Conservation (phyloP, 164 flowering plant genomes). For the Paratinospora sagittata region DNA sequence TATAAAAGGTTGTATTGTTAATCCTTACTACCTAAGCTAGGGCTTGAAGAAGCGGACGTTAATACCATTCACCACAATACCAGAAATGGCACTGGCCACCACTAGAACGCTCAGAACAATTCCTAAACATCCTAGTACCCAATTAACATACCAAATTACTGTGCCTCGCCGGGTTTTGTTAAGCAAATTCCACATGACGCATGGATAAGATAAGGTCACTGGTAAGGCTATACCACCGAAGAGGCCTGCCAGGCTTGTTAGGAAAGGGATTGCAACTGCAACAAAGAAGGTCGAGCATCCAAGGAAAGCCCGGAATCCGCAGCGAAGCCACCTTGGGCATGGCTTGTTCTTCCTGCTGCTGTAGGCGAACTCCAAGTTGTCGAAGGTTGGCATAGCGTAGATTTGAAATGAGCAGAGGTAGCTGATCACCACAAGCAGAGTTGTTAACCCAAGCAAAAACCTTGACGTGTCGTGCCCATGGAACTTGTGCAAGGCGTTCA, state of each 20-base stretch:
- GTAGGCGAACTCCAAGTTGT: slow-evolving; percentile 50
- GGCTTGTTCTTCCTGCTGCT: slow-evolving; percentile 32
- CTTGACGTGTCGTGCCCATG: slow-evolving; percentile 43
- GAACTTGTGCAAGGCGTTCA: slow-evolving; percentile 38
- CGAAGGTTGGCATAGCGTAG: slow-evolving; percentile 69
- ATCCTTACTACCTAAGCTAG: slow-evolving; percentile 1
- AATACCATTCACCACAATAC: slow-evolving; percentile 41
- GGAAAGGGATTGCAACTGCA: slow-evolving; percentile 62
- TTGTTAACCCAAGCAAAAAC: slow-evolving; percentile 42
- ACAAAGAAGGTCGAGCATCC: slow-evolving; percentile 46
- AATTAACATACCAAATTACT: slow-evolving; percentile 47
- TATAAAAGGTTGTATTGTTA: neutral
- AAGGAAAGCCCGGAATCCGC: slow-evolving; percentile 35
- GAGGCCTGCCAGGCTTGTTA: slow-evolving; percentile 39
- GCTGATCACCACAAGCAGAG: slow-evolving; percentile 35
- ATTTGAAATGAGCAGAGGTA: slow-evolving; percentile 52
- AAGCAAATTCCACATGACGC: slow-evolving; percentile 74
- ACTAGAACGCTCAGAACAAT: slow-evolving; percentile 38
- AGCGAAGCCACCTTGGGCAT: slow-evolving; percentile 50
- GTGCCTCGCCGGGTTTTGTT: slow-evolving; percentile 49
- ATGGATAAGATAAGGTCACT: slow-evolving; percentile 68
- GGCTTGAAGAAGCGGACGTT: slow-evolving; percentile 63
- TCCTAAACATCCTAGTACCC: slow-evolving; percentile 54
- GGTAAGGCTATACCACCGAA: slow-evolving; percentile 71
- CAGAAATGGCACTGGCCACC: slow-evolving; percentile 47